phyloP scores from a whole-genome alignment of 2,329 filamentous ascomycete genomes.

The Capronia americana region DNA sequence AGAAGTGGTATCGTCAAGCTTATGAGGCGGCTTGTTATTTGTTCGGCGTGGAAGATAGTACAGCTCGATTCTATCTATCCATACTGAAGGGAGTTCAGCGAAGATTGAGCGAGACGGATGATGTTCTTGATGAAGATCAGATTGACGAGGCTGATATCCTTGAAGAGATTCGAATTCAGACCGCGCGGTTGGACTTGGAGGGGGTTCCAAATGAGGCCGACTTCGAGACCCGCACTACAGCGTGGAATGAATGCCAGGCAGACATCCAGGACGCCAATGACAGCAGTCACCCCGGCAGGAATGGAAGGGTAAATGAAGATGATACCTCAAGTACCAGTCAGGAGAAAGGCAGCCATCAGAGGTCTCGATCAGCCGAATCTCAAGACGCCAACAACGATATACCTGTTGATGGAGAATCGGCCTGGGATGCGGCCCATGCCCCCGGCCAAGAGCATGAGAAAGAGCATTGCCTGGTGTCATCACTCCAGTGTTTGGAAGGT shows the following conservation, averaged over 20 bases:
- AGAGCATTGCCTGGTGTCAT: not conserved
- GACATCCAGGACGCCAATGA: not conserved
- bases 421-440: not conserved
- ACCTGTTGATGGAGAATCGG: not conserved
- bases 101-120: not conserved
- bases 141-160: not conserved
- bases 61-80: not conserved
- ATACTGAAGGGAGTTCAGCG: not conserved
- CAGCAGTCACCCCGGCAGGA: not conserved
- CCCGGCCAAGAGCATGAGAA: not conserved
- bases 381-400: not conserved
- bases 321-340: not conserved
- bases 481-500: not conserved
- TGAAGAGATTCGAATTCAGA: slow-evolving; percentile 4
- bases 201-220: not conserved
- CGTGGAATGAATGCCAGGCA: slow-evolving; percentile 10
- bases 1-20: slow-evolving; percentile 14
- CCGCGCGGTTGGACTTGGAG: slow-evolving; percentile 4
- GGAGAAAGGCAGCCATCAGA: not conserved
- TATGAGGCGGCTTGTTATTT: not conserved
- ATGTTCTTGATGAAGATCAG: not conserved
- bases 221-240: not conserved
- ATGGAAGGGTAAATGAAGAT: not conserved
- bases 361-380: not conserved
- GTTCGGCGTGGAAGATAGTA: not conserved